Evolutionary conservation across 352 stramenopile genomes (phyloP).

Genomic region (Achlya hypogyna): DNA sequence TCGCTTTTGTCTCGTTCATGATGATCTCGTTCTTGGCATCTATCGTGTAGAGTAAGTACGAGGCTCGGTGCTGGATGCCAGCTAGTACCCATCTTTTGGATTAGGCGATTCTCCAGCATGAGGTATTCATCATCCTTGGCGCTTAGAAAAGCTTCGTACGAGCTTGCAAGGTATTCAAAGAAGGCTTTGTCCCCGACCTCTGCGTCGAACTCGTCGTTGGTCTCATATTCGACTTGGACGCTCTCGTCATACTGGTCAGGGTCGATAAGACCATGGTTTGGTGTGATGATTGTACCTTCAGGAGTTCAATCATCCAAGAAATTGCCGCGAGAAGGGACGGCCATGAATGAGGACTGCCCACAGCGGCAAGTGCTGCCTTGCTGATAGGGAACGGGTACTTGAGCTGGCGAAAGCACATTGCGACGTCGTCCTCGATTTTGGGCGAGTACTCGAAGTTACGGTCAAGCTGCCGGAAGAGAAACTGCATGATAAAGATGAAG

Average conservation of each 20-base stretch:
- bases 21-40: not conserved
- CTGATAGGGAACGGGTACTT: slow-evolving; percentile 95
- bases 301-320: slow-evolving; percentile 94
- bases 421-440: slow-evolving; percentile 76
- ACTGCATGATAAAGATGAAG: slow-evolving; percentile 95
- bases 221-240: slow-evolving; percentile 41
- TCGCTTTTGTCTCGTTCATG: slow-evolving; percentile 38
- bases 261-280: not conserved
- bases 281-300: slow-evolving; percentile 43
- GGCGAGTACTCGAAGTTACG: slow-evolving; percentile 72
- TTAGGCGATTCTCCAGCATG: slow-evolving; percentile 69
- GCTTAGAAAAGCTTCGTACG: slow-evolving; percentile 91
- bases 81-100: slow-evolving; percentile 13
- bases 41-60: not conserved
- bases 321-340: slow-evolving; percentile 92
- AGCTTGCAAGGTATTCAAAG: slow-evolving; percentile 89
- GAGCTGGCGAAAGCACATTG: slow-evolving; percentile 55
- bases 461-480: slow-evolving; percentile 94
- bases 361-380: slow-evolving; percentile 91
- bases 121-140: slow-evolving; percentile 89
- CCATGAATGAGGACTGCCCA: slow-evolving; percentile 94
- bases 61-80: not conserved
- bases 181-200: slow-evolving; percentile 86
- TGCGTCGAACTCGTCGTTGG: slow-evolving; percentile 49
- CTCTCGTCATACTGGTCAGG: slow-evolving; percentile 73